Percentiles rank a stretch among this genome's conserved stretches.
Evolutionary conservation across 768 basidiomycete species (phyloP).

Genomic region (Pisolithus albus): DNA sequence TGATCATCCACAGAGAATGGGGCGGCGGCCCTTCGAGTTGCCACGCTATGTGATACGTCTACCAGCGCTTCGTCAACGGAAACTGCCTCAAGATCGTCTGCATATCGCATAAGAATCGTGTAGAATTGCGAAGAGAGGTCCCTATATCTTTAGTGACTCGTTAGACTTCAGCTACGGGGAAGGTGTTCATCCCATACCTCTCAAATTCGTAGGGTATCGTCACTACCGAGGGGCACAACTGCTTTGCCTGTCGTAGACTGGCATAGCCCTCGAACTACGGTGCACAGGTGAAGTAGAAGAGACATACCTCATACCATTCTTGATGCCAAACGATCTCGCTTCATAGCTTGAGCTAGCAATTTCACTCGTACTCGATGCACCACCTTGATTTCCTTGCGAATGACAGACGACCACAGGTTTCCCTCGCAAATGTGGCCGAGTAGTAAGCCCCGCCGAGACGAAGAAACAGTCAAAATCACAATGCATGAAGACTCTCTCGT

Average conservation of each 20-base stretch:
- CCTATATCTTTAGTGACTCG: conserved; percentile 58
- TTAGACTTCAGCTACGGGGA: background rate
- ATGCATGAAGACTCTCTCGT: conserved; percentile 75
- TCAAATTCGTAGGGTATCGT: conserved; percentile 96
- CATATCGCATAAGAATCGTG: conserved; percentile 82
- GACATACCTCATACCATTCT: conserved; percentile 89
- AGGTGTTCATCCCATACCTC: conserved; percentile 34
- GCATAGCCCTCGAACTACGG: conserved; percentile 1
- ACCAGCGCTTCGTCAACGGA: conserved; percentile 95
- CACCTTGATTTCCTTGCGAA: conserved; percentile 72
- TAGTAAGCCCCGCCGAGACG: conserved; percentile 81
- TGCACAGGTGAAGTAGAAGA: background rate
- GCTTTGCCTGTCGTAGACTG: conserved; percentile 74
- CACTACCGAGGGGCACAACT: conserved; percentile 62
- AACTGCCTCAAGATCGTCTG: conserved; percentile 90
- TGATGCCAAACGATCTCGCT: conserved; percentile 79
- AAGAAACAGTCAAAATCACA: conserved; percentile 98
- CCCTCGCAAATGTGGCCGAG: conserved; percentile 73
- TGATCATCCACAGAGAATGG: conserved; percentile 38
- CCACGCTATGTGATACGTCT: conserved; percentile 67
- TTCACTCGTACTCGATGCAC: conserved; percentile 80
- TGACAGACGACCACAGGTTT: conserved; percentile 95
- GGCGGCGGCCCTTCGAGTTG: conserved; percentile 23
- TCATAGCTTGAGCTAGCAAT: conserved; percentile 95
- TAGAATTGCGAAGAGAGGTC: conserved; percentile 83